Conservation (phyloP, 805 yeast species). For the Candida tibetensis region DNA sequence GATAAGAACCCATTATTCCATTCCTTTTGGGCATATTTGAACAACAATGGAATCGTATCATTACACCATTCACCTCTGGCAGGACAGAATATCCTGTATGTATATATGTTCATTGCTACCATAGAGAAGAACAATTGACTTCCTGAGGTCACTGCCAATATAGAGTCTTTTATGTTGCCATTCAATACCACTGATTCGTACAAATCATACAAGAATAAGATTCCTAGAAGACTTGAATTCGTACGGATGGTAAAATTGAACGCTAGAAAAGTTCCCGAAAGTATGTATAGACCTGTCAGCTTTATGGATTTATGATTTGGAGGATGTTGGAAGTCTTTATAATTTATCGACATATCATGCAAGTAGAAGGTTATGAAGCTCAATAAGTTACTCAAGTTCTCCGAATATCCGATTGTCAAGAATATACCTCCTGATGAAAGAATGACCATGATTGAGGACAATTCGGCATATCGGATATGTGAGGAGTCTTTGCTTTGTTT, state of each 20-base stretch:
- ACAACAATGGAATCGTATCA: slow-evolving; percentile 53
- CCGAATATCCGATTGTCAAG: slow-evolving; percentile 71
- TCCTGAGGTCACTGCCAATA: slow-evolving; percentile 54
- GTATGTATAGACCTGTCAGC: slow-evolving; percentile 28
- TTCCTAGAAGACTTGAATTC: slow-evolving; percentile 73
- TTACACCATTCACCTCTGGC: slow-evolving; percentile 78
- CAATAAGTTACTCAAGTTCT: slow-evolving; percentile 62
- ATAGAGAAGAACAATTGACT: slow-evolving; percentile 46
- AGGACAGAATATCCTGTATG: slow-evolving; percentile 66
- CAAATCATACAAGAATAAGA: slow-evolving; percentile 60
- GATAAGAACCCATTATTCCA: slow-evolving; percentile 82
- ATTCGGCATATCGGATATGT: slow-evolving; percentile 12
- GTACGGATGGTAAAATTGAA: slow-evolving; percentile 65
- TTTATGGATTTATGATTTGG: slow-evolving; percentile 18
- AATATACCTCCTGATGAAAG: slow-evolving; percentile 83
- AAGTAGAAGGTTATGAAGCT: slow-evolving; percentile 55
- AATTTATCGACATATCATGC: slow-evolving; percentile 38
- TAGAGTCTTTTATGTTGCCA: slow-evolving; percentile 15
- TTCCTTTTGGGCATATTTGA: slow-evolving; percentile 65
- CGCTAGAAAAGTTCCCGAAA: slow-evolving; percentile 55
- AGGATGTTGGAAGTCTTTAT: slow-evolving; percentile 14
- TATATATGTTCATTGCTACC: slow-evolving; percentile 45
- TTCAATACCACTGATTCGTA: slow-evolving; percentile 17
- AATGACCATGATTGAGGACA: slow-evolving; percentile 46
- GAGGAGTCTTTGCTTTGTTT: slow-evolving; percentile 1